Evolutionary conservation across 768 basidiomycete species (phyloP).

Genomic region (Pulveroboletus frians): DNA sequence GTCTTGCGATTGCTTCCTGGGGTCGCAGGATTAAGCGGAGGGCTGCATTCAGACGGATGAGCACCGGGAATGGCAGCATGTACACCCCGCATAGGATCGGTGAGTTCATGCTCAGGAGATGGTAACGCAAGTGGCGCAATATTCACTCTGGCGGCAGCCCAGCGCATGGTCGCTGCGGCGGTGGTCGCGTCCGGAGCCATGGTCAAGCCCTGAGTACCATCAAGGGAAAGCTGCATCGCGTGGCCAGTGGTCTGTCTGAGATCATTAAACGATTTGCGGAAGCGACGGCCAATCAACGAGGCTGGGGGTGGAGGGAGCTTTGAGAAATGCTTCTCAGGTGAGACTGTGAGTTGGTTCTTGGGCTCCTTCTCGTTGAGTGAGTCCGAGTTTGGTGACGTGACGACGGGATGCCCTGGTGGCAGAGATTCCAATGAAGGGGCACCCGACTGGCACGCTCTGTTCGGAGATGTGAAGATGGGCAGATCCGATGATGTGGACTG

Average conservation of each 20-base stretch:
- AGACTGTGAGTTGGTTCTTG: slow-evolving; percentile 16
- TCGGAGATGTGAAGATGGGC: neutral
- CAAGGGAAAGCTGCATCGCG: slow-evolving; percentile 24
- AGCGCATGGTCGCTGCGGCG: slow-evolving; percentile 76
- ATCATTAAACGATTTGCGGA: slow-evolving; percentile 45
- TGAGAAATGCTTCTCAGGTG: slow-evolving; percentile 24
- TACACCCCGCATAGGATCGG: slow-evolving; percentile 81
- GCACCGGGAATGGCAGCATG: slow-evolving; percentile 62
- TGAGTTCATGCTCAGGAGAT: slow-evolving; percentile 86
- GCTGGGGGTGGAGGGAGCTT: slow-evolving; percentile 23
- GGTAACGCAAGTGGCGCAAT: slow-evolving; percentile 85
- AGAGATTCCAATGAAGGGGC: slow-evolving; percentile 11
- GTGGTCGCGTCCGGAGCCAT: slow-evolving; percentile 53
- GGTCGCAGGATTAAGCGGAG: slow-evolving; percentile 35
- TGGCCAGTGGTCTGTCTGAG: slow-evolving; percentile 31
- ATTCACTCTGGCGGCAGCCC: slow-evolving; percentile 78
- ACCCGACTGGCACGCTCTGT: slow-evolving; percentile 6
- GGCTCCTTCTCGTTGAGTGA: slow-evolving; percentile 15
- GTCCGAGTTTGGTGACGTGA: slow-evolving; percentile 11
- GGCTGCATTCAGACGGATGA: slow-evolving; percentile 37
- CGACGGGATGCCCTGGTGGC: slow-evolving; percentile 4
- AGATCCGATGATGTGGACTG: slow-evolving; percentile 10
- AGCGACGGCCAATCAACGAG: slow-evolving; percentile 35
- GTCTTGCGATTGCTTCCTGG: slow-evolving; percentile 50
- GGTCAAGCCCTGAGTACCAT: slow-evolving; percentile 26